phyloP scores from a whole-genome alignment of 2,329 filamentous ascomycete species.

The Lecanicillium sp. region DNA sequence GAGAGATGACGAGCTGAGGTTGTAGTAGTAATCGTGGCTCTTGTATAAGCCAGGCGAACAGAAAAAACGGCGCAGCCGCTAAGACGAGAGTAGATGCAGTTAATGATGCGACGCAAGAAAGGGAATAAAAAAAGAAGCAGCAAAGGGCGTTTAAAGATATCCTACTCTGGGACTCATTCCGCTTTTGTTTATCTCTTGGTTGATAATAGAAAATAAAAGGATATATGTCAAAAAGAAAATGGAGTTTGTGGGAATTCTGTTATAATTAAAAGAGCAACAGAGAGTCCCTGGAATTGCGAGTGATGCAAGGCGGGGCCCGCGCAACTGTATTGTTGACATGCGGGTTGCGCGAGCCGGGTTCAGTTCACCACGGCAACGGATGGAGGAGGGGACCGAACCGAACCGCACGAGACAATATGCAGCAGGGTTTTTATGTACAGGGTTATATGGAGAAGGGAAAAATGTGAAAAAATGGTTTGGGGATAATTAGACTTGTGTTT shows the following conservation, averaged over 20 bases:
- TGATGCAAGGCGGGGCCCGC: neutral
- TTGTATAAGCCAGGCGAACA: neutral
- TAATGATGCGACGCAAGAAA: neutral
- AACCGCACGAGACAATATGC: neutral
- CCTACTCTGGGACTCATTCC: neutral
- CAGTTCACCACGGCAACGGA: slow-evolving; percentile 14
- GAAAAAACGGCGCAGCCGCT: neutral
- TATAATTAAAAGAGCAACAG: too few species aligned
- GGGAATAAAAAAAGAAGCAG: slow-evolving; percentile 11
- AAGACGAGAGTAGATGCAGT: neutral
- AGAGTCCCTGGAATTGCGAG: too few species aligned
- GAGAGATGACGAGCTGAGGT: too few species aligned
- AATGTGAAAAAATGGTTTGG: too few species aligned
- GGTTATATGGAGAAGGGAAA: too few species aligned
- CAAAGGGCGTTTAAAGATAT: neutral
- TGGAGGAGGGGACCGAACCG: neutral
- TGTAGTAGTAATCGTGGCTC: too few species aligned
- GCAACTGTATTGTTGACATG: slow-evolving; percentile 13
- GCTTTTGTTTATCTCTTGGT: neutral
- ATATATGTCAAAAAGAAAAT: too few species aligned
- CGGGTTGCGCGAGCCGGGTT: too few species aligned
- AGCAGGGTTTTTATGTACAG: neutral
- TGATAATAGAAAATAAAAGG: too few species aligned
- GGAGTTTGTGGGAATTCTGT: too few species aligned
- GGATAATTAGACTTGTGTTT: too few species aligned